These are phyloP conservation scores for Penicillium crustosum DNA, from an alignment of 2,329 filamentous ascomycete genomes.

Conservation along the genomic window DNA sequence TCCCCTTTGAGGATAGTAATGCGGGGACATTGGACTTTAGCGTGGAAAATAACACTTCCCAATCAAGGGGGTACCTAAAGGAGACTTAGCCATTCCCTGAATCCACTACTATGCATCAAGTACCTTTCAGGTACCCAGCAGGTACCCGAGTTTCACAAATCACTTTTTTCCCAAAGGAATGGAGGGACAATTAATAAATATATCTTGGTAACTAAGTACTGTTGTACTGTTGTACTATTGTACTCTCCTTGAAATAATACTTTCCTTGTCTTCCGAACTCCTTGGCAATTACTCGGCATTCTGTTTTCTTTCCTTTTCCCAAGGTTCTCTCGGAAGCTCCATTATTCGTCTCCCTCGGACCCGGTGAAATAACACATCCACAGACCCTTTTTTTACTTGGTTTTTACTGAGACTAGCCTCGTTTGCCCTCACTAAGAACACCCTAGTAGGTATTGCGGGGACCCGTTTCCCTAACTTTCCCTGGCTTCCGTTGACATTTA, in stretches of 20 bases:
- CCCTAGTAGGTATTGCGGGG: slow-evolving; percentile 24
- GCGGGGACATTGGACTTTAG: slow-evolving; percentile 20
- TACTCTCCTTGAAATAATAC: neutral
- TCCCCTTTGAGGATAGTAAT: slow-evolving; percentile 6
- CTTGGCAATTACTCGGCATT: slow-evolving; percentile 1
- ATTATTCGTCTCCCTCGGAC: neutral
- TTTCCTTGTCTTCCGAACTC: neutral
- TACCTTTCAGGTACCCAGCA: slow-evolving; percentile 16
- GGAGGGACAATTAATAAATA: too few relatives aligned
- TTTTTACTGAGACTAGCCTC: neutral
- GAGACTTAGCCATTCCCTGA: neutral
- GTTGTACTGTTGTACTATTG: too few relatives aligned
- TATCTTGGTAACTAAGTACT: too few relatives aligned
- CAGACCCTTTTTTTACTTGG: neutral
- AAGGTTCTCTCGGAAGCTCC: neutral
- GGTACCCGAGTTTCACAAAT: slow-evolving; percentile 6
- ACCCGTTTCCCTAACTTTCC: slow-evolving; percentile 16
- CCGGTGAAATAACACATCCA: neutral
- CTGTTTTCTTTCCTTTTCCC: neutral
- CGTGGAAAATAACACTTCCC: slow-evolving; percentile 5
- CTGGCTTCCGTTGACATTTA: slow-evolving; percentile 1
- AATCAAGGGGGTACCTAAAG: slow-evolving; percentile 8
- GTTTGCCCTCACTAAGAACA: neutral
- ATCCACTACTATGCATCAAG: slow-evolving; percentile 2
- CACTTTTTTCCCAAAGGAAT: neutral